Evolutionary conservation across 2,329 filamentous ascomycete genomes (phyloP).

Genomic region (Fusarium sp.): DNA sequence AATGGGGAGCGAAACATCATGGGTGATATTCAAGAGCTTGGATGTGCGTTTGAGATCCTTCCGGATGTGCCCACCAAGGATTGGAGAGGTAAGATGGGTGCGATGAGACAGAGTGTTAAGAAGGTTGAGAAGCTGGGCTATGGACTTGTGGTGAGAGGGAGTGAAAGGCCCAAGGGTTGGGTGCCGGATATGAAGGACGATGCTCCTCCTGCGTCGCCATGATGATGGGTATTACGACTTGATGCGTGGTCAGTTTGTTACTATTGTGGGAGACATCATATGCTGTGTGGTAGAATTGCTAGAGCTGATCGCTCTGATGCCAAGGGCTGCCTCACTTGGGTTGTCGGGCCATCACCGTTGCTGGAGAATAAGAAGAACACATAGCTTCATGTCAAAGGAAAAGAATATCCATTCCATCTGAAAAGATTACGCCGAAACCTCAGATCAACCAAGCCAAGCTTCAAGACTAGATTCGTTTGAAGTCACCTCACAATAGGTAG

Average conservation of each 20-base stretch:
- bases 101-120: slow-evolving; percentile 88
- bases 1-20: slow-evolving; percentile 70
- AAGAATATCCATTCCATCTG: background rate
- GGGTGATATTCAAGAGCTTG: slow-evolving; percentile 81
- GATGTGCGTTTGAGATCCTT: slow-evolving; percentile 80
- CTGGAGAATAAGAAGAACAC: background rate
- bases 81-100: slow-evolving; percentile 82
- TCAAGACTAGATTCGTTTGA: background rate
- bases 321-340: background rate
- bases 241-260: background rate
- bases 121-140: slow-evolving; percentile 96
- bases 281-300: slow-evolving; percentile 22
- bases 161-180: slow-evolving; percentile 92
- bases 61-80: slow-evolving; percentile 67
- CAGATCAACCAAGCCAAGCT: background rate
- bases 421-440: background rate
- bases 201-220: slow-evolving; percentile 47
- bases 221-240: background rate
- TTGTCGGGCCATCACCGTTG: background rate
- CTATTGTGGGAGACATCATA: slow-evolving; percentile 5
- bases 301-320: slow-evolving; percentile 9
- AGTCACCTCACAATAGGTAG: background rate
- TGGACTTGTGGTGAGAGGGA: slow-evolving; percentile 85
- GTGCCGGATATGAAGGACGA: slow-evolving; percentile 76
- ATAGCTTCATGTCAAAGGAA: background rate